These are phyloP conservation scores for Trichopus zeylanicus DNA, from an alignment of 116 monocot species.

Conservation along the genomic window DNA sequence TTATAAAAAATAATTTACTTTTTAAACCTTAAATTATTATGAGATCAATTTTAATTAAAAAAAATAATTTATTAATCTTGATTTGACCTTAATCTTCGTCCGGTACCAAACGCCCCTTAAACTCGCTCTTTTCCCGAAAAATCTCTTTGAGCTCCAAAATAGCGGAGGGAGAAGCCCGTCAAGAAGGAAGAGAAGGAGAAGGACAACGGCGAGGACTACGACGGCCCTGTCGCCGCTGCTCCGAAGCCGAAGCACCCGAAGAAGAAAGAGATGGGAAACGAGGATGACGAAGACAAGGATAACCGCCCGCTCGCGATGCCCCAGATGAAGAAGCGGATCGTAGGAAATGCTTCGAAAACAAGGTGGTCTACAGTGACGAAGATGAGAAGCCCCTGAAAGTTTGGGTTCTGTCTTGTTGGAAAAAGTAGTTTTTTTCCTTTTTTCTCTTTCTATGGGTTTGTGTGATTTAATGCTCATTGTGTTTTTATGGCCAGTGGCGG, in stretches of 20 bases:
- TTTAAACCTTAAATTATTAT: too few relatives aligned
- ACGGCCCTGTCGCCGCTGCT: not conserved
- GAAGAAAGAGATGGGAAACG: too few relatives aligned
- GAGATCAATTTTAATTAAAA: too few relatives aligned
- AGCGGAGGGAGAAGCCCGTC: not conserved
- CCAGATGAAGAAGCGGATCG: constrained; percentile 18
- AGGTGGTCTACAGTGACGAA: constrained; percentile 3
- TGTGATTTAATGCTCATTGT: not conserved
- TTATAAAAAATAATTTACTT: too few relatives aligned
- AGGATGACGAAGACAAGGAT: constrained; percentile 29
- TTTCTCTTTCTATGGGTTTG: too few relatives aligned
- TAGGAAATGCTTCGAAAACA: constrained; percentile 8
- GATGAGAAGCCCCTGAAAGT: constrained; percentile 16
- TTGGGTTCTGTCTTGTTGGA: not conserved
- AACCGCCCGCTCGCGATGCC: constrained; percentile 21
- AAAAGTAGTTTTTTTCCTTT: too few relatives aligned
- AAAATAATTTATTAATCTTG: too few relatives aligned
- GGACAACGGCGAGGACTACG: too few relatives aligned
- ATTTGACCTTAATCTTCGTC: too few relatives aligned
- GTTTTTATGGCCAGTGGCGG: not conserved
- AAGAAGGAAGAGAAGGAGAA: too few relatives aligned
- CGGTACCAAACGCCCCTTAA: too few relatives aligned
- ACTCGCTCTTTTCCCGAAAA: not conserved
- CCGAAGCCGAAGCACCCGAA: constrained; percentile 18
- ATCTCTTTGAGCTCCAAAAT: not conserved